A percentile compares a stretch with the other conserved stretches of the same genome.
Conservation (phyloP, 176 grass and related monocot species). For the Guadua angustifolia region DNA sequence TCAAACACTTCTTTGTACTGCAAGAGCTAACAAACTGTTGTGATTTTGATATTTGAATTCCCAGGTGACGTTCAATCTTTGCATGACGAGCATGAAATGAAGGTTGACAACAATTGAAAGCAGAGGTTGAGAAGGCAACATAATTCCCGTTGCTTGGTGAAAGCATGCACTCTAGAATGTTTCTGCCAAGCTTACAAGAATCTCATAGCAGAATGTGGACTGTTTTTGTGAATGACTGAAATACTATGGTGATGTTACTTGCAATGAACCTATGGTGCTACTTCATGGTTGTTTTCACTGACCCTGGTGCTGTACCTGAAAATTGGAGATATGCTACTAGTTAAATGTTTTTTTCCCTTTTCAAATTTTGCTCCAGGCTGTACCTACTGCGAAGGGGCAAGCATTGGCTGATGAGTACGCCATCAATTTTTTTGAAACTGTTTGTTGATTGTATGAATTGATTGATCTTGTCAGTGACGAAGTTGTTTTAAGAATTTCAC, state of each 20-base stretch:
- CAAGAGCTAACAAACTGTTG: constrained; percentile 27
- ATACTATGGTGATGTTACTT: too few species aligned
- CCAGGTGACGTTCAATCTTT: constrained; percentile 25
- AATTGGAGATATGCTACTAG: too few species aligned
- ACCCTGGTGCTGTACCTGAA: too few species aligned
- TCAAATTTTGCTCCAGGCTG: constrained; percentile 64
- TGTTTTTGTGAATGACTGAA: constrained; percentile 15
- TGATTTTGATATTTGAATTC: constrained; percentile 20
- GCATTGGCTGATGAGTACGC: constrained; percentile 94
- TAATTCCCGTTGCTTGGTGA: background rate
- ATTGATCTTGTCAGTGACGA: background rate
- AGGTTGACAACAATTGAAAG: constrained; percentile 37
- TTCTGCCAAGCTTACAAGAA: constrained; percentile 16
- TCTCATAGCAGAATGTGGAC: background rate
- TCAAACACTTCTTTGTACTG: background rate
- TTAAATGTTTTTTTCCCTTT: background rate
- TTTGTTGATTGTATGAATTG: constrained; percentile 48
- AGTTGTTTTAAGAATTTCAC: constrained; percentile 14
- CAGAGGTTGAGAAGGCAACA: constrained; percentile 1
- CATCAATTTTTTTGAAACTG: constrained; percentile 98
- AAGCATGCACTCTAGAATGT: constrained; percentile 30
- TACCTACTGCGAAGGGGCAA: constrained; percentile 93
- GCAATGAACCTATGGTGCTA: too few species aligned
- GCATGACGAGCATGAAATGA: constrained; percentile 29
- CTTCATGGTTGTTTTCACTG: too few species aligned